Evolutionary conservation across 345 rosid species (phyloP).

Genomic region (Syzygium jambos): DNA sequence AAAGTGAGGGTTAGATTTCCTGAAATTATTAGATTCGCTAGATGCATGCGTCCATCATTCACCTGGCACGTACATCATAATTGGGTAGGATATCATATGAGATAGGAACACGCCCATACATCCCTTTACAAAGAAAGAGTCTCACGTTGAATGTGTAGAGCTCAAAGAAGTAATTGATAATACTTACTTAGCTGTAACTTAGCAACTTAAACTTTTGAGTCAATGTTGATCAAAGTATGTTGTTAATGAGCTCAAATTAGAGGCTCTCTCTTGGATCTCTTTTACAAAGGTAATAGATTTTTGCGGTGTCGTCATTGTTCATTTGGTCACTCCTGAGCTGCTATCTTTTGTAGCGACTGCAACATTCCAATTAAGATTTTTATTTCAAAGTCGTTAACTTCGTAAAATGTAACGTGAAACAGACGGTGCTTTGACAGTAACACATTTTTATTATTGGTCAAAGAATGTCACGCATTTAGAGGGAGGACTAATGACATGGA

Average conservation of each 20-base stretch:
- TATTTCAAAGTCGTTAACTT: accelerated
- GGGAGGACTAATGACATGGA: background rate
- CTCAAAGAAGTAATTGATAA: background rate
- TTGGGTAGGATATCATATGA: background rate
- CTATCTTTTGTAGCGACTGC: background rate
- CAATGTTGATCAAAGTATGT: background rate
- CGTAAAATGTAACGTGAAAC: background rate
- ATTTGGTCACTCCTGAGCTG: background rate
- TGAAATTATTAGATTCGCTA: background rate
- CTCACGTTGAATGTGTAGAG: background rate
- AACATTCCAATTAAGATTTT: background rate
- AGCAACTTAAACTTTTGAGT: background rate
- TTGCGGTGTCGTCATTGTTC: background rate
- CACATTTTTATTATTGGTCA: too few species aligned
- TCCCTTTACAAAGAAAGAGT: background rate
- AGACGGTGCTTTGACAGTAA: background rate
- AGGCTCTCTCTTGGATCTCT: background rate
- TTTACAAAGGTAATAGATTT: background rate
- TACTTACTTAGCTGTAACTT: background rate
- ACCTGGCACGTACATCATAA: accelerated
- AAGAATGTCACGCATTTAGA: background rate
- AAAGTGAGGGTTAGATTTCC: accelerated
- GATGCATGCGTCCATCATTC: accelerated
- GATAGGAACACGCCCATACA: accelerated
- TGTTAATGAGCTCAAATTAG: accelerated